phyloP scores from a whole-genome alignment of 2,329 filamentous ascomycete species.

The Clonostachys byssicola region DNA sequence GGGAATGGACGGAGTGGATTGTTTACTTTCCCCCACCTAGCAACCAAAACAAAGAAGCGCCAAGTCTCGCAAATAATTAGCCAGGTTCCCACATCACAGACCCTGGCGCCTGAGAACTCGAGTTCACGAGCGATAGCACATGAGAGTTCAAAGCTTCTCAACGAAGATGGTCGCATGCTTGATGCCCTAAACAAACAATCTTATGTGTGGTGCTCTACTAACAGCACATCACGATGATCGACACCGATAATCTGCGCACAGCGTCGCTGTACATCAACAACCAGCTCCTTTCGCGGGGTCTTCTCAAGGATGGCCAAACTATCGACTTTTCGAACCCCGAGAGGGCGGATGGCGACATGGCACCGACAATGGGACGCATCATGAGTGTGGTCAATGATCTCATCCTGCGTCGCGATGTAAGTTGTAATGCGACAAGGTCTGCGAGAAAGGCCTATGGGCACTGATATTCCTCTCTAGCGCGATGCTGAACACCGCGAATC shows the following conservation, averaged over 20 bases:
- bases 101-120: too few species aligned
- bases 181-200: too few species aligned
- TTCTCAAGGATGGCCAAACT: slow-evolving; percentile 62
- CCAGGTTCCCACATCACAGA: too few species aligned
- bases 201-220: too few species aligned
- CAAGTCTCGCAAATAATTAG: too few species aligned
- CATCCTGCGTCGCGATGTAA: slow-evolving; percentile 82
- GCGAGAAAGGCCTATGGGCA: slow-evolving; percentile 9
- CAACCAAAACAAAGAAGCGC: slow-evolving; percentile 18
- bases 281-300: slow-evolving; percentile 61
- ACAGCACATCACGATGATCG: slow-evolving; percentile 36
- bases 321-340: slow-evolving; percentile 81
- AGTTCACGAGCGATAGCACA: too few species aligned
- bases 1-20: slow-evolving; percentile 10
- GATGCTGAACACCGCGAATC: slow-evolving; percentile 87
- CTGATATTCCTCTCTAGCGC: slow-evolving; percentile 47
- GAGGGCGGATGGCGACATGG: slow-evolving; percentile 47
- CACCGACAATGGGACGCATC: slow-evolving; percentile 73
- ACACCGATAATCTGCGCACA: slow-evolving; percentile 58
- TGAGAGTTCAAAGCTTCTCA: too few species aligned
- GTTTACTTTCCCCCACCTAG: slow-evolving; percentile 33
- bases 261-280: slow-evolving; percentile 72
- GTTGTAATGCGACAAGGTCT: slow-evolving; percentile 18
- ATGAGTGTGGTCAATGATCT: slow-evolving; percentile 94
- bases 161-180: too few species aligned